Percentiles rank a stretch among this genome's conserved stretches.
Evolutionary conservation across 1,139 yeast genomes (phyloP).

Genomic region (Candida buenavistaensis): DNA sequence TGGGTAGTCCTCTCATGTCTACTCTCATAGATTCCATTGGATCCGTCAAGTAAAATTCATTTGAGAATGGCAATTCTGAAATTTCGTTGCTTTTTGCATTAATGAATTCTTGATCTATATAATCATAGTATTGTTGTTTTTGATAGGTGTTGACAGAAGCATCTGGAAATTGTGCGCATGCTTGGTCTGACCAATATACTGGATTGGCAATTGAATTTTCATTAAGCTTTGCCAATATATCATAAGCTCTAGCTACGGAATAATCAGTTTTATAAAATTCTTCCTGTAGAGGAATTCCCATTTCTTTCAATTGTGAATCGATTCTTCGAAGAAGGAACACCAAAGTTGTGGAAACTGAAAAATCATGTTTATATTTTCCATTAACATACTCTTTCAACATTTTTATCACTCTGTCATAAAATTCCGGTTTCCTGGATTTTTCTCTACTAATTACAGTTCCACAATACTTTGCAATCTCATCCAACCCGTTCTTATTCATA

Average conservation of each 20-base stretch:
- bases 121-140: conserved; percentile 44
- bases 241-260: conserved; percentile 50
- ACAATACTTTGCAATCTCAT: conserved; percentile 23
- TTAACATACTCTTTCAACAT: conserved; percentile 51
- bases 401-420: conserved; percentile 35
- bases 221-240: conserved; percentile 29
- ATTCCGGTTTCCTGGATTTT: conserved; percentile 18
- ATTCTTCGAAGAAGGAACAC: conserved; percentile 37
- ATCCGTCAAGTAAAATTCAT: conserved; percentile 36
- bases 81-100: conserved; percentile 2
- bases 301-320: conserved; percentile 25
- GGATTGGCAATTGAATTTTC: conserved; percentile 43
- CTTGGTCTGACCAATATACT: conserved; percentile 41
- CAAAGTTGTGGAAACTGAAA: conserved; percentile 33
- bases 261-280: conserved; percentile 37
- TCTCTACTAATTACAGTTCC: conserved; percentile 18
- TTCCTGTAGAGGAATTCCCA: conserved; percentile 1
- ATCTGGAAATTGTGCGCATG: conserved; percentile 41
- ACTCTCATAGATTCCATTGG: conserved; percentile 31
- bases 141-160: conserved; percentile 38
- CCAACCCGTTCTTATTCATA: conserved; percentile 26
- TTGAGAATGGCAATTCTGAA: not conserved
- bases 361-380: conserved; percentile 47
- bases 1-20: conserved; percentile 44
- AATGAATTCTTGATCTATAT: conserved; percentile 19